Conservation (phyloP, 2,329 filamentous ascomycete species). For the Diplodia scrobiculata region DNA sequence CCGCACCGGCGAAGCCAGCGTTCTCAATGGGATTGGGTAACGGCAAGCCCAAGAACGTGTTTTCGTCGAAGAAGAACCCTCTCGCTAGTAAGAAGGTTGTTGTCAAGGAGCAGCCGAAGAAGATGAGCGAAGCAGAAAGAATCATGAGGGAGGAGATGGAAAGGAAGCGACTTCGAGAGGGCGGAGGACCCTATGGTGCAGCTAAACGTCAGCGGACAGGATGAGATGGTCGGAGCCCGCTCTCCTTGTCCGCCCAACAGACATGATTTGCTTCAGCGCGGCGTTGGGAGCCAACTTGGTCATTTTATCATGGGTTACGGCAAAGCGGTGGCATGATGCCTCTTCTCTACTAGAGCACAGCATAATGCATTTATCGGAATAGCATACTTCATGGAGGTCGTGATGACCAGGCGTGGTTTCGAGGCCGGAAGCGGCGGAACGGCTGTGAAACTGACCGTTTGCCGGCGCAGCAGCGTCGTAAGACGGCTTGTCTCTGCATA, state of each 20-base stretch:
- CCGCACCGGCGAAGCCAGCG: constrained; percentile 34
- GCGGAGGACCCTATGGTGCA: not conserved
- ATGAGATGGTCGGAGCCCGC: not conserved
- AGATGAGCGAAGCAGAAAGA: constrained; percentile 82
- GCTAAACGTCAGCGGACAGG: constrained; percentile 25
- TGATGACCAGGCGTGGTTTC: not conserved
- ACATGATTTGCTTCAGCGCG: constrained; percentile 8
- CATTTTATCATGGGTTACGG: not conserved
- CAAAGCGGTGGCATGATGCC: not conserved
- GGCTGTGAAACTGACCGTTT: constrained; percentile 4
- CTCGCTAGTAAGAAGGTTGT: constrained; percentile 66
- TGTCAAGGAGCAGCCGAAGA: constrained; percentile 65
- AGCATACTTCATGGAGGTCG: not conserved
- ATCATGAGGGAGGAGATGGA: constrained; percentile 72
- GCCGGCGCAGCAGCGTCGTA: not conserved
- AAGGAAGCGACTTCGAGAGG: constrained; percentile 43
- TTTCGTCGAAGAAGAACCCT: constrained; percentile 63
- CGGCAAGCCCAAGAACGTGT: constrained; percentile 58
- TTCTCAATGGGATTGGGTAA: constrained; percentile 17
- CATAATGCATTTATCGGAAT: not conserved
- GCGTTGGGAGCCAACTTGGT: not conserved
- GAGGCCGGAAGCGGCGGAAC: not conserved
- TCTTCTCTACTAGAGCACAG: not conserved
- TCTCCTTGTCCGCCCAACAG: not conserved
- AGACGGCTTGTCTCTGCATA: constrained; percentile 5